Evolutionary conservation across 305 asterid species (phyloP), one percentile per base, ranked within the genome.

Genomic region (Fraxinus baroniana): DNA sequence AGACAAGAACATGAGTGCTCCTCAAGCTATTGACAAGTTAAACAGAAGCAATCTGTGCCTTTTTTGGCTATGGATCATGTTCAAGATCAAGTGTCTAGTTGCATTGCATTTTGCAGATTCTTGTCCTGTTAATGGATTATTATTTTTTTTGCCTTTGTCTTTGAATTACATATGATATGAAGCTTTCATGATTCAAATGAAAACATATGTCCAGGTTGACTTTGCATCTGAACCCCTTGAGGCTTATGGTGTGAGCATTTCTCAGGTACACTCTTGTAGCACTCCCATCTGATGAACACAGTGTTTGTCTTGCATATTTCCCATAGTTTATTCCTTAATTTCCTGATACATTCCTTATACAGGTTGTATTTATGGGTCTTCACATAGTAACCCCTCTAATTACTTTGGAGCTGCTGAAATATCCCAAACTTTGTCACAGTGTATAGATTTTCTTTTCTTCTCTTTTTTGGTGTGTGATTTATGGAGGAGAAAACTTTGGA

Each of bases 321-420:
- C 44, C 74, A 41, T 49, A 39, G 26, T 2, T 13, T 77, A 33
- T 37, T 76, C 64, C 37, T 6, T 79, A 37, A 71, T 85, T 46
- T 79, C 49, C 83, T 55, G 41, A 36, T 75, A 41, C 55, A 37
- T 79, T 44, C 83, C 68, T 82, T 55, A 74, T 89, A 89, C 93
- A 95, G 99, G 99, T 96, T 7, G 94, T 96, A 49, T 93, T 91
- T 85, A 89, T 80, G 81, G 99, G 99, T 78, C 95, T 96, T 85
- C 97, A 92, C 91, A 92, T 94, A 80, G 93, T 96, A 72, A 88
- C 92, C 70, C 99, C 99, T 75, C 87, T 94, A 84, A 92, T 96
- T 83, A 94, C 92, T 74, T 71, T 88, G 89, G 98, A 96, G 84
- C 87, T 91, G 89, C 93, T 96, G 89, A 96, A 96, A 86, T 94